Conservation (phyloP, 2,329 filamentous ascomycete genomes). For the Stachybotrys chartarum region DNA sequence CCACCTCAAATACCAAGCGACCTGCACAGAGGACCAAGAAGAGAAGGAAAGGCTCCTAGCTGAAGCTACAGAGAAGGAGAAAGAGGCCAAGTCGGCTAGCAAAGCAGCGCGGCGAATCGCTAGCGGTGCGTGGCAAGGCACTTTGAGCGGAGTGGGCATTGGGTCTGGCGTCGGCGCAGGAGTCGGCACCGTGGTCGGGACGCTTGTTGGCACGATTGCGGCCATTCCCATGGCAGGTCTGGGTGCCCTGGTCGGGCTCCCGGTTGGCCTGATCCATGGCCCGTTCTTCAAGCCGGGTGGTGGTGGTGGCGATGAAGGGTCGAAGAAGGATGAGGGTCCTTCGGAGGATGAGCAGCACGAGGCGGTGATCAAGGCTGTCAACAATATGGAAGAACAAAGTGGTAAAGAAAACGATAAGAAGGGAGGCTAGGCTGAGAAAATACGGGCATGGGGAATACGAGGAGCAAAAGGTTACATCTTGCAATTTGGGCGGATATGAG, state of each 20-base stretch:
- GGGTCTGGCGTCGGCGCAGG: conserved; percentile 1
- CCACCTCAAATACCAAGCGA: not conserved
- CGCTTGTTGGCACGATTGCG: conserved; percentile 3
- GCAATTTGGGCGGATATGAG: no score
- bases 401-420: no score
- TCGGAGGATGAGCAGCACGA: conserved; percentile 3
- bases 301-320: not conserved
- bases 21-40: not conserved
- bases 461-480: no score
- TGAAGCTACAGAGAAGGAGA: not conserved
- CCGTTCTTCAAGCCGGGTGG: not conserved
- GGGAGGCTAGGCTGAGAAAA: no score
- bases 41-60: not conserved
- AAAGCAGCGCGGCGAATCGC: conserved; percentile 2
- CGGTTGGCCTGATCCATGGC: conserved; percentile 1
- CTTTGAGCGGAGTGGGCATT: not conserved
- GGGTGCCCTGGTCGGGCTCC: conserved; percentile 3
- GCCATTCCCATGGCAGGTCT: conserved; percentile 3
- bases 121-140: conserved; percentile 2
- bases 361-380: conserved; percentile 1
- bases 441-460: no score
- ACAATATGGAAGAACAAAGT: not conserved
- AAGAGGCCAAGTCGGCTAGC: not conserved
- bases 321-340: not conserved
- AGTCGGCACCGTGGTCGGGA: conserved; percentile 1